Conservation (phyloP, 106 monocot genomes). For the Dendrobium chrysotoxum region DNA sequence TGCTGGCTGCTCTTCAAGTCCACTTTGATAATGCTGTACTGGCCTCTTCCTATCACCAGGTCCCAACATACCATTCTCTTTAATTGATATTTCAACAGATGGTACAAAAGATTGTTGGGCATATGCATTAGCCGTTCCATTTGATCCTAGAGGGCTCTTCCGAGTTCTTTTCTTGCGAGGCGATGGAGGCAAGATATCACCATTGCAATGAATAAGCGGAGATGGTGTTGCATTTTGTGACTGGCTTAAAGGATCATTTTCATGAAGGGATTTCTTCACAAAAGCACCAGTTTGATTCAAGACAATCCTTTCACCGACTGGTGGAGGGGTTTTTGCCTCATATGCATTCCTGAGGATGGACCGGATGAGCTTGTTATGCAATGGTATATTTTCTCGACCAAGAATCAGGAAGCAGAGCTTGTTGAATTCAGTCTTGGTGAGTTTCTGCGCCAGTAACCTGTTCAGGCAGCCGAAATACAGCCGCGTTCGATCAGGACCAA, state of each 20-base stretch:
- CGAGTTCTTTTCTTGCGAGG: constrained; percentile 38
- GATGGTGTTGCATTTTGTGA: not conserved
- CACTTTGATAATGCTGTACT: constrained; percentile 16
- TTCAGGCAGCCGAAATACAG: constrained; percentile 33
- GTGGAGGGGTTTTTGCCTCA: constrained; percentile 21
- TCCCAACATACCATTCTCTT: constrained; percentile 25
- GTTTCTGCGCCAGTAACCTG: constrained; percentile 27
- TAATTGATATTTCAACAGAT: not conserved
- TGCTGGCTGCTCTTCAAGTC: constrained; percentile 14
- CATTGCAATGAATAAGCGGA: constrained; percentile 27
- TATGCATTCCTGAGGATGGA: constrained; percentile 43
- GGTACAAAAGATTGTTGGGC: not conserved
- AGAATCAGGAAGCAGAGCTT: constrained; percentile 30
- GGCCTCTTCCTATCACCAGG: constrained; percentile 22
- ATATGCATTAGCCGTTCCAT: constrained; percentile 3
- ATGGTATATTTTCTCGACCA: constrained; percentile 31
- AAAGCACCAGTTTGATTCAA: not conserved
- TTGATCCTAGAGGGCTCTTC: constrained; percentile 23
- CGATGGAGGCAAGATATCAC: constrained; percentile 29
- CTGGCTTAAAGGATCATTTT: not conserved
- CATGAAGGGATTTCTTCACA: constrained; percentile 18
- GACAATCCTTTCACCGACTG: not conserved
- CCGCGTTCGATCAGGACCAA: constrained; percentile 27
- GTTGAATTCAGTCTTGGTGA: constrained; percentile 40
- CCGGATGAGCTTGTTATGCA: constrained; percentile 42